Evolutionary conservation across 306 rosid species (phyloP), one percentile per base, ranked within the genome.

Genomic region (Alnus rubra): DNA sequence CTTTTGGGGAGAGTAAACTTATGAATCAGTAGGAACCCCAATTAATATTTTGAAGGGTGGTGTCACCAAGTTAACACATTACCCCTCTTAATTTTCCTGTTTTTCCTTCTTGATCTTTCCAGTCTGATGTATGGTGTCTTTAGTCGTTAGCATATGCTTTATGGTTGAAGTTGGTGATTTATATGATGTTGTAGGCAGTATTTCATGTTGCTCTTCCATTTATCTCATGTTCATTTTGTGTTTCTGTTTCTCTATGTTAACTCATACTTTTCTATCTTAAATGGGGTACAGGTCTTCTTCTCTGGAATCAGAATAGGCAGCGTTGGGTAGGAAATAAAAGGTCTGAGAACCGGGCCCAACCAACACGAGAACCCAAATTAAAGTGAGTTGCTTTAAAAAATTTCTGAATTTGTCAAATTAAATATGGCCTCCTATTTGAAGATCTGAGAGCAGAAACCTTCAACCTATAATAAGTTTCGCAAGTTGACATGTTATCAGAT

Each of bases 261-360:
- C 85, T 80, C 75, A 68, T 73, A 42, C 30, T 30, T 39, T 67
- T n/a, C 50, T 9, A 11, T 42, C 28, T 9, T 42, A 37, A 33
- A 35, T 78, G 82, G 82, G 82, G 69, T 84, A 80, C 90, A 95
- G 99, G 99, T 81, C 83, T 90, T 78, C 92, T 88, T 88, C 92
- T 93, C 78, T 95, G 98, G 98, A 95, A 90, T 82, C 98, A 93
- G 75, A 91, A 89, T 74, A 85, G 98, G 82, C 98, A 90, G 75
- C 89, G 86, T 53, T 95, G 99, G 99, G 74, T 87, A 53, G 96
- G 98, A 84, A 89, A 87, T 60, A 89, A 86, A 73, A 90, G 70
- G 78, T n/a, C 87, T 0, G 88, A 85, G 82, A 86, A 69, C 52
- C 89, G 37, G 52, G 53, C 82, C 47, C 90, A 78, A 45, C 93